These are phyloP conservation scores for Lactarius evosmus DNA, from an alignment of 768 basidiomycete genomes.

Conservation along the genomic window DNA sequence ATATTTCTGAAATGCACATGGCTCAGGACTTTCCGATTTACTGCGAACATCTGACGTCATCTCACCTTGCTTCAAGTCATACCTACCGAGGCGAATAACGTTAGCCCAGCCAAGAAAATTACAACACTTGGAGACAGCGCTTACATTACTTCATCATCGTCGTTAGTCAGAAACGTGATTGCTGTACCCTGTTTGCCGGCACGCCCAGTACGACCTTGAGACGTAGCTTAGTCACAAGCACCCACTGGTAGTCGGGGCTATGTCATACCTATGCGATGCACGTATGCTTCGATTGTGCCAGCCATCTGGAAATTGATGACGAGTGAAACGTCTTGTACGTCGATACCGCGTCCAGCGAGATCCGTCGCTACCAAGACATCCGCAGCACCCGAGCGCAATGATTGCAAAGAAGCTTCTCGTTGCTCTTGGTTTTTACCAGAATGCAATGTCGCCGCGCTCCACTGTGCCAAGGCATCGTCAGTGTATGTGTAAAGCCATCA, in stretches of 20 bases:
- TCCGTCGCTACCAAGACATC: conserved; percentile 96
- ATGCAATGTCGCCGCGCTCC: conserved; percentile 88
- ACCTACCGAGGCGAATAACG: conserved; percentile 47
- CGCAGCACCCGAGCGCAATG: conserved; percentile 79
- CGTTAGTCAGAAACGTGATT: conserved; percentile 94
- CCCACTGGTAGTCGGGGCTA: not conserved
- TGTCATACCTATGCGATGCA: conserved; percentile 86
- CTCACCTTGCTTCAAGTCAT: conserved; percentile 91
- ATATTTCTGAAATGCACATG: conserved; percentile 61
- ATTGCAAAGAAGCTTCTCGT: conserved; percentile 87
- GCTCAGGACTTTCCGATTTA: not conserved
- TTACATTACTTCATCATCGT: conserved; percentile 94
- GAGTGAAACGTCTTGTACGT: conserved; percentile 93
- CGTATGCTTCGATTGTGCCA: conserved; percentile 92
- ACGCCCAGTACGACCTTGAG: conserved; percentile 88
- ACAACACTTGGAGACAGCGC: conserved; percentile 21
- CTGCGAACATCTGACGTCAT: conserved; percentile 3
- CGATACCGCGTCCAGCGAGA: conserved; percentile 97
- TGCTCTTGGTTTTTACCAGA: conserved; percentile 98
- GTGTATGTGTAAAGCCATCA: not conserved
- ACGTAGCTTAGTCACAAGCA: conserved; percentile 14
- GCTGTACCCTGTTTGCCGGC: conserved; percentile 92
- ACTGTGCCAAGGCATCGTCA: conserved; percentile 43
- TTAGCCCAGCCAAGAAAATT: conserved; percentile 8
- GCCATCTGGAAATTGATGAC: conserved; percentile 99